Evolutionary conservation across 768 basidiomycete species (phyloP), one percentile per base, ranked within the genome.

Genomic region (Grammothele lineata): DNA sequence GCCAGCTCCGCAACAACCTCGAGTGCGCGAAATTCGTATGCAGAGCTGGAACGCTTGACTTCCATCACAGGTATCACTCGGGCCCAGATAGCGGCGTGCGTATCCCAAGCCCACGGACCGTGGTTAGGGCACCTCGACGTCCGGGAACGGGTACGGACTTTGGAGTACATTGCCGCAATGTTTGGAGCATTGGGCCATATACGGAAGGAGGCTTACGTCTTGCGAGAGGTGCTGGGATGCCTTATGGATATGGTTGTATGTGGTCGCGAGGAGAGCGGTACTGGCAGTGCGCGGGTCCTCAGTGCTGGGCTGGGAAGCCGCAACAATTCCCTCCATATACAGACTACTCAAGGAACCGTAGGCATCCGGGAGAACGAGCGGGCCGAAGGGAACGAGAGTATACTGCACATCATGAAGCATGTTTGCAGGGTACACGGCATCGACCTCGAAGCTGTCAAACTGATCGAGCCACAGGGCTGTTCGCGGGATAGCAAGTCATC

Each of bases 171-270:
- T 38, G 87, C 88, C 0, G 81, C 81, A 53, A 68, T 91, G 37
- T 94, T 87, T 63, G 76, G 84, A 10, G 85, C 81, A 54, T 64
- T 99, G 4, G 92, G 91, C 8, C 90, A 92, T 63, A 77, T 72
- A 43, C 76, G 96, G 38, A 95, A 95, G 67, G 94, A 96, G 67
- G 87, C 84, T 0, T 87, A 88, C 57, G 70, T 92, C 33, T 71
- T 93, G 21, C 76, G 95, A 10, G 93, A 97, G 60, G 76, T 96
- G 35, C 73, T 94, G 18, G 89, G 87, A 8, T 87, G 87, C 55
- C 65, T 92, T 44, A 71, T 94, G 70, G 93, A 92, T 60, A 73
- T 92, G 45, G 69, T 95, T 48, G 87, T 93, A n/a, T 88, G 82
- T 56, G 89, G 85, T 42, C 78, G 87, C 40, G 86, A 87, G 56